phyloP scores from a whole-genome alignment of 352 stramenopile genomes.

The Pythium vanterpoolii region DNA sequence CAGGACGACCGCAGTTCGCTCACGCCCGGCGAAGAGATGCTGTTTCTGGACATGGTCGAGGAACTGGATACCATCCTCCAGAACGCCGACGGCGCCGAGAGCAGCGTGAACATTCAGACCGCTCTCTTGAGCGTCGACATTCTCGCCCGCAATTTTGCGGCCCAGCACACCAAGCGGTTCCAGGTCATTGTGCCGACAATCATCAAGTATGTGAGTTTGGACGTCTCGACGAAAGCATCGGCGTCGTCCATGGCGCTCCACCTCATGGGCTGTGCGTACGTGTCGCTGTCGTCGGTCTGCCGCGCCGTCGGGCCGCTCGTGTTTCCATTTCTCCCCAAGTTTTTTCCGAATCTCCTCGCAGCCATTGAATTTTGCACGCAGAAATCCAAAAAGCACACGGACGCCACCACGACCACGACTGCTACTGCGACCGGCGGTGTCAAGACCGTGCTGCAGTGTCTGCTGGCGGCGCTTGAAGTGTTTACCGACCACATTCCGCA shows the following conservation, averaged over 20 bases:
- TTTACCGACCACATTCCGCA: constrained; percentile 83
- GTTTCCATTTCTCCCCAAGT: constrained; percentile 79
- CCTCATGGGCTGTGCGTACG: constrained; percentile 77
- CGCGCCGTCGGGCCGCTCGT: constrained; percentile 63
- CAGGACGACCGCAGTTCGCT: constrained; percentile 61
- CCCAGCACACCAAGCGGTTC: constrained; percentile 69
- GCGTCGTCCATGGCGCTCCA: constrained; percentile 55
- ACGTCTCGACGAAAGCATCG: constrained; percentile 26
- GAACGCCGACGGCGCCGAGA: constrained; percentile 55
- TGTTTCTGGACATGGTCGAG: constrained; percentile 88
- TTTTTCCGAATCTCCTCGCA: constrained; percentile 75
- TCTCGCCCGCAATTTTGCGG: constrained; percentile 75
- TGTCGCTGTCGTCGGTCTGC: constrained; percentile 77
- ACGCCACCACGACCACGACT: background rate
- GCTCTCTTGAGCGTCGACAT: constrained; percentile 84
- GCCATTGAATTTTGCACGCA: constrained; percentile 53
- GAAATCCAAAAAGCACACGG: constrained; percentile 15
- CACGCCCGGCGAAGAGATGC: constrained; percentile 60
- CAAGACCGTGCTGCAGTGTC: constrained; percentile 68
- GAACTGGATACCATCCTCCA: constrained; percentile 71
- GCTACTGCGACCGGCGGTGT: constrained; percentile 19
- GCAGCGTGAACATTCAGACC: constrained; percentile 79
- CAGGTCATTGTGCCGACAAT: constrained; percentile 67
- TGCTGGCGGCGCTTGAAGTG: constrained; percentile 70
- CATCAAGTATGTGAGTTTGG: constrained; percentile 66